Percentiles rank a stretch among this genome's conserved stretches.
These are phyloP conservation scores for Heliamphora exappendiculata DNA, from an alignment of 148 eudicot genomes.

Conservation along the genomic window DNA sequence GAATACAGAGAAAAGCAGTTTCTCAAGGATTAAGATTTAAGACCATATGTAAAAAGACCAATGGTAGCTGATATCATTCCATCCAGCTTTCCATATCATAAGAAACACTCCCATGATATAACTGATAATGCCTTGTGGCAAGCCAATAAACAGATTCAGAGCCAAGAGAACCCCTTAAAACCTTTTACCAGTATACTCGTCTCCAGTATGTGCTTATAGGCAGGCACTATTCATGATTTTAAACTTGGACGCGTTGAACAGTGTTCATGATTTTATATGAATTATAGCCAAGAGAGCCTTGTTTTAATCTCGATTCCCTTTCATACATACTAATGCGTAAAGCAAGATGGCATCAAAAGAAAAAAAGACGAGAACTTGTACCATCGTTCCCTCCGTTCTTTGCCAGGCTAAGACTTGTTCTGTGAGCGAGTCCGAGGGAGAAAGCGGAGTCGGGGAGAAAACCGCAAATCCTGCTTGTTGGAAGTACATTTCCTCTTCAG, in stretches of 20 bases:
- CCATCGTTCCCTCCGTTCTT: conserved; percentile 12
- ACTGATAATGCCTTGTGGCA: neutral
- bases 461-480: conserved; percentile 8
- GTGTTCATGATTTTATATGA: neutral
- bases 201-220: neutral
- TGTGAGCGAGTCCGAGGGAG: conserved; percentile 22
- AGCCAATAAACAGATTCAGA: neutral
- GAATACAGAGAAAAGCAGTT: neutral
- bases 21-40: neutral
- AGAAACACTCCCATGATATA: neutral
- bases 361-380: neutral
- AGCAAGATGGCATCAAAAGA: conserved; percentile 5
- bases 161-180: neutral
- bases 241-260: neutral
- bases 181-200: neutral
- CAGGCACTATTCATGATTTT: neutral
- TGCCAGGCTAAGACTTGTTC: neutral
- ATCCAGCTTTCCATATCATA: neutral
- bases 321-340: neutral
- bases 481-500: conserved; percentile 11
- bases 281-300: neutral
- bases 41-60: neutral
- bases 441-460: conserved; percentile 19
- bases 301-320: conserved; percentile 1
- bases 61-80: neutral